Evolutionary conservation across 2,329 filamentous ascomycete genomes (phyloP), one percentile per base, ranked within the genome.

Genomic region (Fusarium neocosmosporiellum): DNA sequence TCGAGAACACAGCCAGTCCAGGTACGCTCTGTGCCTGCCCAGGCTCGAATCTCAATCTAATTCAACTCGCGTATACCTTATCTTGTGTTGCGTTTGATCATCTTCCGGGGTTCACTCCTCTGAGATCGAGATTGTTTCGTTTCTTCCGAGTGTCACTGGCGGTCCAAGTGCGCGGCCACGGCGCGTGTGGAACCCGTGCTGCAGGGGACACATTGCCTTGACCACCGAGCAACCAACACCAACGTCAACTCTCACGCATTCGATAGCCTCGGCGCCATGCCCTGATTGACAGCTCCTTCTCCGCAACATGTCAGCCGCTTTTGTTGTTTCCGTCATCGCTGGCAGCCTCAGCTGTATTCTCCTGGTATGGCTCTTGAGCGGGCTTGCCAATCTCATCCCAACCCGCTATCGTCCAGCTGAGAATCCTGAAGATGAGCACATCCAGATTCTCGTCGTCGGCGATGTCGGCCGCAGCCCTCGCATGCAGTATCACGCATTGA

Each of bases 401-500:
- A 81, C 77, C 20, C 79, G 81, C 16, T 82, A 85, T 66, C 70
- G 60, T 13, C 81, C 82, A 6, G 76, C 83, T 2, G 74, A 75
- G 66, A 78, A 78, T 14, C 79, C 80, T 39, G 75, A 81, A 24
- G 80, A 85, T 72, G 82, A 85, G 46, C 84, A 84, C 68, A 79
- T 96, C 48, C 94, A 98, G 82, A 90, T 99, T 60, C 88, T 99
- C 18, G 96, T 99, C 20, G 88, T 99, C 31, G 96, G 96, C 50
- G 96, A 99, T 79, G 95, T 99, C 80, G 96, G 96, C 41, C 91
- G 95, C 53, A 98, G 96, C 80, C 96, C 96, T 58, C 94, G 96
- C 65, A 99, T 99, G 96, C 95, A 98, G 80, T 98, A 99, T 78
- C 96, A 99, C 88, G 96, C 96, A 22, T 86, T 98, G 75, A 98